phyloP scores from a whole-genome alignment of 345 rosid species.

The Gynandropsis gynandra region DNA sequence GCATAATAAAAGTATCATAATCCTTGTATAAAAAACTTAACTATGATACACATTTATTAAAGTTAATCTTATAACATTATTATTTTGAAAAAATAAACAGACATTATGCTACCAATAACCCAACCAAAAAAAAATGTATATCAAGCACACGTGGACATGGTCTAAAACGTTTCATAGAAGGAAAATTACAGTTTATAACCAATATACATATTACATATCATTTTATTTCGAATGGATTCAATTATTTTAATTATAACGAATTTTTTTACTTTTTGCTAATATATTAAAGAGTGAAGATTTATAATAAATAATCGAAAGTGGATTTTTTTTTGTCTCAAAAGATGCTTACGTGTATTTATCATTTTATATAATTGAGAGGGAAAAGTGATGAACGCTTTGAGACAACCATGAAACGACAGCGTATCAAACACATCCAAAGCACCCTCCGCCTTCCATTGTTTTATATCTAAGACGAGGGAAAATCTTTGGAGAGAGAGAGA shows the following conservation, averaged over 20 bases:
- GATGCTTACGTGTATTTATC: slow-evolving; percentile 20
- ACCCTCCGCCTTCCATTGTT: slow-evolving; percentile 18
- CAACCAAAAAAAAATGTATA: no score
- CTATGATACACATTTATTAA: no score
- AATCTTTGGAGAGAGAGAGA: slow-evolving; percentile 13
- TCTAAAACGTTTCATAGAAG: no score
- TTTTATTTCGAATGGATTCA: background rate
- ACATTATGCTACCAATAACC: no score
- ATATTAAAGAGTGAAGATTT: slow-evolving; percentile 21
- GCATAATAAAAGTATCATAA: no score
- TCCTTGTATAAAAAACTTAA: no score
- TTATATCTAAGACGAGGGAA: background rate
- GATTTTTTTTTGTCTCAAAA: slow-evolving; percentile 20
- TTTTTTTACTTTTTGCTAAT: no score
- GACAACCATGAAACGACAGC: slow-evolving; percentile 28
- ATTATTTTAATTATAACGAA: background rate
- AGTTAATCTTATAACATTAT: no score
- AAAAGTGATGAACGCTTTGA: background rate
- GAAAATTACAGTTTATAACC: no score
- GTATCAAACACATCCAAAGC: slow-evolving; percentile 3
- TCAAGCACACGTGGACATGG: no score
- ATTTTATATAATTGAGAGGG: background rate
- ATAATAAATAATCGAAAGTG: slow-evolving; percentile 22
- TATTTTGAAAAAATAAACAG: no score
- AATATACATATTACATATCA: background rate